A percentile compares a stretch with the other conserved stretches of the same genome.
phyloP scores from a whole-genome alignment of 192 early-diverging fungal genomes.

The Coemansia sp. region DNA sequence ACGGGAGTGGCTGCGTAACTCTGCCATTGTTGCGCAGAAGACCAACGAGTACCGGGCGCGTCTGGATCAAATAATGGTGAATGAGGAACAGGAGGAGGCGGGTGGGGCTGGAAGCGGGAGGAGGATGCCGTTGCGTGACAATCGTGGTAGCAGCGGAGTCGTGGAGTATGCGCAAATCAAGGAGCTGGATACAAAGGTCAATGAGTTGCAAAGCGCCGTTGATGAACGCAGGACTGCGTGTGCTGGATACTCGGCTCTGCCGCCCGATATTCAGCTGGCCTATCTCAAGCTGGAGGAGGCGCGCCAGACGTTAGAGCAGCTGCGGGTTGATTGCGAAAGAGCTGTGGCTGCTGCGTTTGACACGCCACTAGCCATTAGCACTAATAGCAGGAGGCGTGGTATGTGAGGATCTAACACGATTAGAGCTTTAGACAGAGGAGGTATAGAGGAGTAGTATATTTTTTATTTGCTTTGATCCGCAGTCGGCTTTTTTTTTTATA shows the following conservation, averaged over 20 bases:
- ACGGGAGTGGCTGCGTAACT: constrained; percentile 50
- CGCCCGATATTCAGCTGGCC: constrained; percentile 43
- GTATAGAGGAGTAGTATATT: too few species aligned
- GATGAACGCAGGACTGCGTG: constrained; percentile 17
- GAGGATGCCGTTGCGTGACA: too few species aligned
- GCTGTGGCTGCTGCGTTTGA: constrained; percentile 35
- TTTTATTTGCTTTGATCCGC: neutral
- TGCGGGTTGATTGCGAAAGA: constrained; percentile 39
- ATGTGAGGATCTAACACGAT: too few species aligned
- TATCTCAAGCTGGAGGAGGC: constrained; percentile 47
- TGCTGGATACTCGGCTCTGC: constrained; percentile 36
- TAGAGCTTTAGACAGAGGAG: too few species aligned
- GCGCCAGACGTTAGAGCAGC: constrained; percentile 23
- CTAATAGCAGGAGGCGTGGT: too few species aligned
- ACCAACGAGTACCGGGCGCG: constrained; percentile 35
- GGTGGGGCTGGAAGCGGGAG: neutral
- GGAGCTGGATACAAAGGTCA: constrained; percentile 12
- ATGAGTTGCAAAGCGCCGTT: constrained; percentile 11
- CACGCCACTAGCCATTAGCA: neutral
- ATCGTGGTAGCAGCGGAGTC: neutral
- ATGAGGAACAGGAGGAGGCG: neutral
- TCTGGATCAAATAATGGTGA: constrained; percentile 11
- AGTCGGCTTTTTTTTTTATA: neutral
- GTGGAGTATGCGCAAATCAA: constrained; percentile 35
- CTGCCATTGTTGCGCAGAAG: constrained; percentile 38